Base-by-base conservation (phyloP, 345 rosid genomes). In the Microthlaspi erraticum region DNA sequence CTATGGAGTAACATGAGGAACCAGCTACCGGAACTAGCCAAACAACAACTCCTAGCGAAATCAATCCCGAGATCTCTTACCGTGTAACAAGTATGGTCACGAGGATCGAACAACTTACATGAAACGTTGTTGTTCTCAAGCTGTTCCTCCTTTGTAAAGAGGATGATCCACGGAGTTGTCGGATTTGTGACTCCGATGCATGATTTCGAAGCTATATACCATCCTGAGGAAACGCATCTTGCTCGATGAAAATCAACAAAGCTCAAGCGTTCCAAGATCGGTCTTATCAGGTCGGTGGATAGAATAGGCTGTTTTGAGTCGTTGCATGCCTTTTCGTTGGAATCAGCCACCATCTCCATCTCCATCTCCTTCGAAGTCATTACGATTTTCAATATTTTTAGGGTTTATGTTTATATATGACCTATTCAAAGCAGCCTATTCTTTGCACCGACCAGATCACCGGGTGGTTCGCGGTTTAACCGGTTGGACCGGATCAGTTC, bases 11-110 rank as follows among this genome's bases (percentile, higher is more conserved):
- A 14, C 59, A 65, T 50, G 34, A 65, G 26, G 7, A 46, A 64
- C 68, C 68, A 64, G 31, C 19, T 48, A 64, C 53, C 42, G 43
- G 2, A 50, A 65, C 48, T 50, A 0, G 64, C 49, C 58, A 64
- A 41, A 13, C 49, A 59, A 59, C 12, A 12, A 41, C 49, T 39
- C 36, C 8, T 19, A 19, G 18, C 10, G 31, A 58, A 6, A 58
- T 18, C 45, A 6, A 37, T 18, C 5, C 63, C 33, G 10, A 58
- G 0, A 18, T 36, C 31, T 57, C 17, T 37, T 11, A 58, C 16
- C 3, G 9, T 19, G 63, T 57, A 57, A 1, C 3, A 10, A 4
- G 0, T 18, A 18, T 37, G 5, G 9, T 36, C 20, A 23, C 34
- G 13, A n/a, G 49, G 64, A 41, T 60, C 36, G 14, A 12, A 41